Conservation (phyloP, 805 yeast species). For the Ogataea ganodermae region DNA sequence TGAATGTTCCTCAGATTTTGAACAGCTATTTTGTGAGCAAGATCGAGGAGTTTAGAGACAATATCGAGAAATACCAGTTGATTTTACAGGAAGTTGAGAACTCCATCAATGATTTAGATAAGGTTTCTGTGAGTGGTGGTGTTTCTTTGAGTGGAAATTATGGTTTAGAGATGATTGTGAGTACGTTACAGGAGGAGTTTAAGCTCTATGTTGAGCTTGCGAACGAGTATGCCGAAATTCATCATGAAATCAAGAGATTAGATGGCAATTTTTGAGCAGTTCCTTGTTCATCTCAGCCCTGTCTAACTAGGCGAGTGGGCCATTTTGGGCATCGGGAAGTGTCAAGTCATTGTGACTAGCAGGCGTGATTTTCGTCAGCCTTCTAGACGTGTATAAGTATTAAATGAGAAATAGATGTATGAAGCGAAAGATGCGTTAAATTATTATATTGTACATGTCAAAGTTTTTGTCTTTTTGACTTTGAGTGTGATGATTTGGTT, state of each 20-base stretch:
- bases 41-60: slow-evolving; percentile 42
- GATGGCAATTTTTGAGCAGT: slow-evolving; percentile 5
- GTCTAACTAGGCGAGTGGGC: neutral
- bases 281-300: neutral
- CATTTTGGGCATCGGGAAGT: too few species aligned
- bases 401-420: neutral
- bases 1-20: slow-evolving; percentile 53
- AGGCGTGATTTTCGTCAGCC: too few species aligned
- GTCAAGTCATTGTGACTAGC: too few species aligned
- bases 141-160: slow-evolving; percentile 34
- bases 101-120: slow-evolving; percentile 62
- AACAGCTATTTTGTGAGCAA: slow-evolving; percentile 52
- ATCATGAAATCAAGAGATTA: slow-evolving; percentile 47
- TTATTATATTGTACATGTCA: neutral
- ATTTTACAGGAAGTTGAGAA: slow-evolving; percentile 58
- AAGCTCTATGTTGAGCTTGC: slow-evolving; percentile 72
- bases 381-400: neutral
- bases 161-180: slow-evolving; percentile 53
- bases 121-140: slow-evolving; percentile 33
- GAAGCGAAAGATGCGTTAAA: neutral
- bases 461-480: neutral
- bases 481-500: neutral
- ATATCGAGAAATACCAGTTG: slow-evolving; percentile 50
- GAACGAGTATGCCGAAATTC: slow-evolving; percentile 71
- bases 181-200: slow-evolving; percentile 68